These are phyloP conservation scores for Cyclotella atomus DNA, from an alignment of 108 stramenopile species.

Conservation along the genomic window DNA sequence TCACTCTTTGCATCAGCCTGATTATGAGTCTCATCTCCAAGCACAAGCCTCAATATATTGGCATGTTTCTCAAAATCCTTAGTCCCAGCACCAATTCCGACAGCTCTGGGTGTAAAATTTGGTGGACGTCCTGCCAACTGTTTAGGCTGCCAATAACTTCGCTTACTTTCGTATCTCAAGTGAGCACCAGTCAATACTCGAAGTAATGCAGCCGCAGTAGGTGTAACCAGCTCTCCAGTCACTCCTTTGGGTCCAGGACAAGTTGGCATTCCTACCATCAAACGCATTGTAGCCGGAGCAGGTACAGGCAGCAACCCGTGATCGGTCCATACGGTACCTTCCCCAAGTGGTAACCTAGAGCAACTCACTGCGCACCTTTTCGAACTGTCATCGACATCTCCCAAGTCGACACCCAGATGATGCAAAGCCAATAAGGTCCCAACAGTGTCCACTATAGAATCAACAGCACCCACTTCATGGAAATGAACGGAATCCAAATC, in stretches of 20 bases:
- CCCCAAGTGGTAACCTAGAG: conserved; percentile 84
- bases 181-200: conserved; percentile 62
- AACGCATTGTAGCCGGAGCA: conserved; percentile 87
- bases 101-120: conserved; percentile 56
- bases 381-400: conserved; percentile 10
- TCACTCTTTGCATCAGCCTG: neutral
- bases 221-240: conserved; percentile 91
- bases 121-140: conserved; percentile 72
- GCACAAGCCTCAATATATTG: conserved; percentile 85
- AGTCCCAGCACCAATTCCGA: conserved; percentile 92
- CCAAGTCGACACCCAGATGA: conserved; percentile 66
- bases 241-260: conserved; percentile 83
- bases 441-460: conserved; percentile 93
- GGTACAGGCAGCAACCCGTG: conserved; percentile 95
- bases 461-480: conserved; percentile 94
- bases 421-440: conserved; percentile 86
- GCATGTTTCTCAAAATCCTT: conserved; percentile 92
- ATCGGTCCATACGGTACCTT: conserved; percentile 90
- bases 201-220: conserved; percentile 90
- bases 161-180: neutral
- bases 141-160: conserved; percentile 19
- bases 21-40: conserved; percentile 59
- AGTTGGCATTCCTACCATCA: conserved; percentile 87
- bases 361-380: conserved; percentile 56
- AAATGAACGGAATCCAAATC: conserved; percentile 87